Evolutionary conservation across 2,329 filamentous ascomycete species (phyloP).

Genomic region (Pyrenochaeta sp.): DNA sequence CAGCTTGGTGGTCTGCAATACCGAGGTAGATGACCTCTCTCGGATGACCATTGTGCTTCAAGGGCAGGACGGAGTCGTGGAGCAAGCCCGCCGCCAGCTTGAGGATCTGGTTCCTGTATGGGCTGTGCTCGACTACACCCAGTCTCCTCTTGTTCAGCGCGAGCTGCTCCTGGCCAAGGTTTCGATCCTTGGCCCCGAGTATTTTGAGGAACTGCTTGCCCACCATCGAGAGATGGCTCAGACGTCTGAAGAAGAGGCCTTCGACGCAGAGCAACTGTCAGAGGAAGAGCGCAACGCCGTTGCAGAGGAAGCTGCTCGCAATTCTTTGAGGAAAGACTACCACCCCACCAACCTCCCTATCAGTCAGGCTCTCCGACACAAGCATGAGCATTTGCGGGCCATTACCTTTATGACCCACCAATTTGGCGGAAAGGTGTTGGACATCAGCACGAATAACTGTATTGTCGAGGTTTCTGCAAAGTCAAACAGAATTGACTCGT

Average conservation of each 20-base stretch:
- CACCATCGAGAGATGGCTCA: slow-evolving; percentile 92
- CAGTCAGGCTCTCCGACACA: slow-evolving; percentile 91
- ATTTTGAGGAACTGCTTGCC: slow-evolving; percentile 94
- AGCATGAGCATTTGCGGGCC: slow-evolving; percentile 95
- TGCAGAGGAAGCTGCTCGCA: slow-evolving; percentile 48
- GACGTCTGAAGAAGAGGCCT: slow-evolving; percentile 44
- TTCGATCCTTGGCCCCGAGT: slow-evolving; percentile 95
- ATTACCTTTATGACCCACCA: slow-evolving; percentile 98
- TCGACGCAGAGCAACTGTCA: slow-evolving; percentile 34
- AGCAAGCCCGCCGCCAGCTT: slow-evolving; percentile 93
- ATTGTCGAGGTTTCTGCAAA: slow-evolving; percentile 98
- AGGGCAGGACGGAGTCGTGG: slow-evolving; percentile 94
- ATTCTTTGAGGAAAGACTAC: slow-evolving; percentile 70
- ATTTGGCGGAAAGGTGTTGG: slow-evolving; percentile 95
- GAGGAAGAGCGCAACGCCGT: slow-evolving; percentile 42
- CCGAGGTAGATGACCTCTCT: slow-evolving; percentile 93
- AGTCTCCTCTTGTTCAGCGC: slow-evolving; percentile 90
- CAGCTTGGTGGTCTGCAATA: slow-evolving; percentile 96
- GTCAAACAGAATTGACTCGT: slow-evolving; percentile 91
- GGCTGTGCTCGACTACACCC: slow-evolving; percentile 97
- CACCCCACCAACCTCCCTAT: slow-evolving; percentile 87
- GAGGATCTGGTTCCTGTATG: slow-evolving; percentile 98
- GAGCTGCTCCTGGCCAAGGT: slow-evolving; percentile 96
- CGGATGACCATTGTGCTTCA: slow-evolving; percentile 99
- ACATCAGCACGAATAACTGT: slow-evolving; percentile 98